A percentile compares a stretch with the other conserved stretches of the same genome.
These are phyloP conservation scores for Seminavis robusta DNA, from an alignment of 108 stramenopile genomes.

Conservation along the genomic window DNA sequence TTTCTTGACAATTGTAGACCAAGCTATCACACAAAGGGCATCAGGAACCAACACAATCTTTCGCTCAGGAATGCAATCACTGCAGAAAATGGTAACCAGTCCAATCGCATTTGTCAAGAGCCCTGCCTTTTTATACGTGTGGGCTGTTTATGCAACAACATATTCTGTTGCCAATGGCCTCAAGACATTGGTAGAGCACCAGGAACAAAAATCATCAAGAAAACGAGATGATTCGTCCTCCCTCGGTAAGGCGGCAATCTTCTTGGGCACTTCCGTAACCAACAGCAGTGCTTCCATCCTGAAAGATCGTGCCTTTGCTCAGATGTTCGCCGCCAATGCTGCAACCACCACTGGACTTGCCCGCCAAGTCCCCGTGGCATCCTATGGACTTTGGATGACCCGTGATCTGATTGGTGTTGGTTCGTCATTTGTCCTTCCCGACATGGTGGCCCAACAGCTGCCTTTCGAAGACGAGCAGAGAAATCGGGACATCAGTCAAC, in stretches of 20 bases:
- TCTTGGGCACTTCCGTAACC: slow-evolving; percentile 44
- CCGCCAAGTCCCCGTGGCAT: slow-evolving; percentile 15
- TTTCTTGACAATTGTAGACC: slow-evolving; percentile 54
- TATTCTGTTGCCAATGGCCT: slow-evolving; percentile 47
- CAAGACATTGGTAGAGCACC: slow-evolving; percentile 48
- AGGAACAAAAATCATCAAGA: neutral
- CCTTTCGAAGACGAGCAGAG: neutral
- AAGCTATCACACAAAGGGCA: slow-evolving; percentile 49
- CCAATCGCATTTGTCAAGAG: slow-evolving; percentile 34
- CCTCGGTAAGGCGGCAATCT: slow-evolving; percentile 2
- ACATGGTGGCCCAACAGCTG: slow-evolving; percentile 19
- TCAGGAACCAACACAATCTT: slow-evolving; percentile 33
- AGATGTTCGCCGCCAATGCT: slow-evolving; percentile 23
- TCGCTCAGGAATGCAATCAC: slow-evolving; percentile 5
- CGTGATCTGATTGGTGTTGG: slow-evolving; percentile 52
- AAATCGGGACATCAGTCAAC: slow-evolving; percentile 20
- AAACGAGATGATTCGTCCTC: neutral
- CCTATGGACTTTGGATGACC: slow-evolving; percentile 46
- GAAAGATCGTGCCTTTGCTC: slow-evolving; percentile 52
- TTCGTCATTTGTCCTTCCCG: slow-evolving; percentile 52
- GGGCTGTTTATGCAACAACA: slow-evolving; percentile 26
- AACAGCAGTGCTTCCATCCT: slow-evolving; percentile 43
- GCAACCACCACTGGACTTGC: no score
- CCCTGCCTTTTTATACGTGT: slow-evolving; percentile 40
- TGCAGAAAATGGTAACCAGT: slow-evolving; percentile 19